Evolutionary conservation across 2,329 filamentous ascomycete genomes (phyloP).

Genomic region (Fusarium liriodendri): DNA sequence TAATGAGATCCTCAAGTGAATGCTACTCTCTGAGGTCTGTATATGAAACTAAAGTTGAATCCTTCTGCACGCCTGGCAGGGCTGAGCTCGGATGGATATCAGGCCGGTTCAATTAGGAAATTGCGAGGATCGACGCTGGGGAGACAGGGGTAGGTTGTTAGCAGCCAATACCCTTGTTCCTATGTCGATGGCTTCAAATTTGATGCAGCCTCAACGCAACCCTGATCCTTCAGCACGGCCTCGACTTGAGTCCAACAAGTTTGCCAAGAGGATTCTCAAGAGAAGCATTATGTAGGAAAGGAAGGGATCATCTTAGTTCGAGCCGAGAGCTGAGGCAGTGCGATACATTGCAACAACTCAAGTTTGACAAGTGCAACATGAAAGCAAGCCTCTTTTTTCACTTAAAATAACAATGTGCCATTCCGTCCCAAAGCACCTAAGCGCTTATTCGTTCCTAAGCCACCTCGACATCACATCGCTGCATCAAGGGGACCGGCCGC

Average conservation of each 20-base stretch:
- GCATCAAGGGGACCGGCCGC: slow-evolving; percentile 9
- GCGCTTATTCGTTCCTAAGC: slow-evolving; percentile 4
- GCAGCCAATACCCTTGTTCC: slow-evolving; percentile 6
- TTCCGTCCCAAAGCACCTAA: slow-evolving; percentile 8
- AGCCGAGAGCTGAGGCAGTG: background rate
- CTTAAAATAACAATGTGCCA: background rate
- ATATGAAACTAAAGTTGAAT: background rate
- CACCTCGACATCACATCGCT: slow-evolving; percentile 2
- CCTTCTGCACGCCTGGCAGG: background rate
- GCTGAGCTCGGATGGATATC: slow-evolving; percentile 7
- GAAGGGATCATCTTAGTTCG: too few species aligned
- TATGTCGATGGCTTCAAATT: slow-evolving; percentile 3
- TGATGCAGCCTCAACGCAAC: slow-evolving; percentile 1
- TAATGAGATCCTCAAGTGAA: background rate
- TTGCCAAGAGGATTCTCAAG: background rate
- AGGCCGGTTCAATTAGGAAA: background rate
- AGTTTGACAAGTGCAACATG: background rate
- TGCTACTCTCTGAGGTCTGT: background rate
- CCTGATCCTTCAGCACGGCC: background rate
- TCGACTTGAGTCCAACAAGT: background rate
- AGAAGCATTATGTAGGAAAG: background rate
- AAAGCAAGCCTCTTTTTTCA: background rate
- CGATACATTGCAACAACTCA: background rate
- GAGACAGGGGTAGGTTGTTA: background rate
- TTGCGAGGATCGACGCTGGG: slow-evolving; percentile 4